Base-by-base conservation (phyloP, 2,329 filamentous ascomycete species). In the Chaetomium strumarium region DNA sequence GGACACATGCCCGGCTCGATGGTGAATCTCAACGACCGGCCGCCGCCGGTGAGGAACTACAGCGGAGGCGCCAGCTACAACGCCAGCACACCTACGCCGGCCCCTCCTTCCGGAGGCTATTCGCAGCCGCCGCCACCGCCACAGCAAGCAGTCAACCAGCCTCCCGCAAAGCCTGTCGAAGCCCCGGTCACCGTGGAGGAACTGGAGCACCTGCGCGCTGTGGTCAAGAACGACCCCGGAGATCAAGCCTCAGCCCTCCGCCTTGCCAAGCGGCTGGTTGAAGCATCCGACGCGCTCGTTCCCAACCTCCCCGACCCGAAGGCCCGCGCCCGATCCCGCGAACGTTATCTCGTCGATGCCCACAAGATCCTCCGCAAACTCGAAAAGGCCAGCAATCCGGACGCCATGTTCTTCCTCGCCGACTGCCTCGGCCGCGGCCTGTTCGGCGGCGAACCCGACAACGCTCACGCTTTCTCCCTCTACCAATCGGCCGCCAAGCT, bases 401-500 rank as follows among this genome's bases (percentile, higher is more conserved):
- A 95, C 9, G 91, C 92, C 30, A 95, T 96, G 83, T 99, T 99
- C 70, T 90, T 89, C 62, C 72, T 96, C 48, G 93, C 92, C 17
- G 93, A 97, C 67, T 90, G 87, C 65, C 85, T 93, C 61, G 92
- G 93, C 2, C 84, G 86, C 58, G 91, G 92, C 5, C 72, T 81
- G 9, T 79, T 97, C 19, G 90, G 91, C 5, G 72, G 88, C 12
- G 85, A 92, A 62, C 77, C 83, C 0, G 92, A 97, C 63, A 82
- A 87, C 48, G 96, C 95, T 64, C 91, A 97, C 71, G 93, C 93
- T 0, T 99, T 96, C 67, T 85, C 83, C 2, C 75, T 97, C 10
- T 99, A 99, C 63, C 91, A 96, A 69, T 90, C 90, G 10, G 90
- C 92, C 2, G 93, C 93, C 0, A 99, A 97, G 72, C 72, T 85